Evolutionary conservation across 148 eudicot species (phyloP), one percentile per base, ranked within the genome.

Genomic region (Amaranthus palmeri): DNA sequence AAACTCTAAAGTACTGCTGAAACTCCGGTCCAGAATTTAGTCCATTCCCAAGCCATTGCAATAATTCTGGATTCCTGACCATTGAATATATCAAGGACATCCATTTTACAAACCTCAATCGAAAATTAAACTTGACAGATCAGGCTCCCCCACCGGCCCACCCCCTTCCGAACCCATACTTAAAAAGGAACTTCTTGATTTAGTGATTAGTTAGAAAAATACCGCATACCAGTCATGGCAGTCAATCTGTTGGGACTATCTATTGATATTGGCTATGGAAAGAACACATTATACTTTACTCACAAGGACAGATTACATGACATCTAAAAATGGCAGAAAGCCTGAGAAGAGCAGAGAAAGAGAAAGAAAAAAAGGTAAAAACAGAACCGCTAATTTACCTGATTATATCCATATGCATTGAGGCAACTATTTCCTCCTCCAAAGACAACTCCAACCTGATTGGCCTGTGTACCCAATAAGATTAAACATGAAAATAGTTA

Each of bases 381-480:
- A 44, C 46, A 41, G 11, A 5, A 48, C 43, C 48, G 10, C 73
- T 46, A 52, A 43, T 48, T 68, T 76, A 93, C 98, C 97, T 88
- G 83, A 93, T 78, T 46, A 73, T 78, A 83, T 93, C 91, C 85
- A 91, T 83, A 85, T 91, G 83, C 96, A 91, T 91, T 47, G 97
- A 87, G 70, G 92, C 82, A 69, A 89, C 88, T 67, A 86, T 82
- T 85, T 93, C 98, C 78, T 93, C 98, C 84, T 89, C 97, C 36
- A 97, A 97, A 47, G 97, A 86, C 76, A 93, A 79, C 71, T 93
- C 98, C 85, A 93, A 72, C 75, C 67, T 79, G 74, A 91, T 54
- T 61, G 96, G 85, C 80, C 98, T 93, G 81, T 46, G n/a, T 67
- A 59, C 48, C 75, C 50, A 44, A 54, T 43, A 9, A 66, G 41